Evolutionary conservation across 225 moss, liverwort and hornwort genomes (phyloP).

Genomic region (Antitrichia curtipendula): DNA sequence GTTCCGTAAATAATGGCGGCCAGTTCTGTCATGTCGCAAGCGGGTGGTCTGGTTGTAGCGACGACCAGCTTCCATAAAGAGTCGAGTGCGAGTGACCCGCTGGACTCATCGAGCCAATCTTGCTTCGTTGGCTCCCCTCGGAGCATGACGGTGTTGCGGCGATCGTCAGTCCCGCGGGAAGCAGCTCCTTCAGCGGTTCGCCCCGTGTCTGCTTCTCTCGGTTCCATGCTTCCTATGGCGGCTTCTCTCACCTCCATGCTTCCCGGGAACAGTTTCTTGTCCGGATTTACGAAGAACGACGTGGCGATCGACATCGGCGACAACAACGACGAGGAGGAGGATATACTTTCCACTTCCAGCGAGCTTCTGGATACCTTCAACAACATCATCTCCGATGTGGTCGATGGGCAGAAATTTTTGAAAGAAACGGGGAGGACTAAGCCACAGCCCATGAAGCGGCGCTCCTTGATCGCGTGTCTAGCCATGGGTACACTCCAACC

Average conservation of each 20-base stretch:
- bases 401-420: slow-evolving; percentile 29
- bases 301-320: not conserved
- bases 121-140: slow-evolving; percentile 1
- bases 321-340: not conserved
- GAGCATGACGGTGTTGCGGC: not conserved
- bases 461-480: slow-evolving; percentile 22
- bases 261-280: not conserved
- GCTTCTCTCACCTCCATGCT: not conserved
- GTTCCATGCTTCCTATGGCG: not conserved
- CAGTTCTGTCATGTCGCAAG: not conserved
- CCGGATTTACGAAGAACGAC: not conserved
- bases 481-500: slow-evolving; percentile 22
- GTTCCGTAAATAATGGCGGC: not conserved
- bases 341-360: not conserved
- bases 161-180: not conserved
- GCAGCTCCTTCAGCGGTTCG: not conserved
- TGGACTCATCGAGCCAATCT: not conserved
- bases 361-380: slow-evolving; percentile 16
- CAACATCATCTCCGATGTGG: slow-evolving; percentile 22
- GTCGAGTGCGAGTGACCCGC: not conserved
- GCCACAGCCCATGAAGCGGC: slow-evolving; percentile 30
- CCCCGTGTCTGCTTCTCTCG: not conserved
- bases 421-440: slow-evolving; percentile 29
- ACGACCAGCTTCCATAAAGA: slow-evolving; percentile 8
- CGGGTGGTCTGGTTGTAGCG: not conserved